A percentile compares a stretch with the other conserved stretches of the same genome.
These are phyloP conservation scores for Actinomortierella wolfii DNA, from an alignment of 371 early-diverging fungal species.

Conservation along the genomic window DNA sequence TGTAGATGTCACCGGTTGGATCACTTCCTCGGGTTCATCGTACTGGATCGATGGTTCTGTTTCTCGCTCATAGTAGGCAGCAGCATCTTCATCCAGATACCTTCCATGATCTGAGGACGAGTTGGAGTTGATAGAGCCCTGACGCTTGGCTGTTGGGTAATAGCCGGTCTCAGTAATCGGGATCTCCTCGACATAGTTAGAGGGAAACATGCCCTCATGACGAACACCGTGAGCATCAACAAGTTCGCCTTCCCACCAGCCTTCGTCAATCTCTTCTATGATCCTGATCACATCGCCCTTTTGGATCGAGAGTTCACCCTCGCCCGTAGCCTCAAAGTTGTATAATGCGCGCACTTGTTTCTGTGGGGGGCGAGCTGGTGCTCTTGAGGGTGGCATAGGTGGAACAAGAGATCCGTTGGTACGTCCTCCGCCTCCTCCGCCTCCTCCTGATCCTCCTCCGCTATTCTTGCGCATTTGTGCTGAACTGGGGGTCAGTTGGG, in stretches of 20 bases:
- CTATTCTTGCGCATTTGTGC: slow-evolving; percentile 42
- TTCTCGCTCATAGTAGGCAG: slow-evolving; percentile 40
- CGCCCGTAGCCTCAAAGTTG: slow-evolving; percentile 67
- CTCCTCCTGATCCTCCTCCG: slow-evolving; percentile 14
- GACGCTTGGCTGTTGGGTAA: slow-evolving; percentile 3
- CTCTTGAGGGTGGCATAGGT: slow-evolving; percentile 15
- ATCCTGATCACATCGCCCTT: slow-evolving; percentile 78
- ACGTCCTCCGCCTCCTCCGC: slow-evolving; percentile 26
- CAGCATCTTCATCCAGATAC: slow-evolving; percentile 36
- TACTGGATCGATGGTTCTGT: slow-evolving; percentile 34
- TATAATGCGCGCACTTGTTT: slow-evolving; percentile 64
- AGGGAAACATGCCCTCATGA: slow-evolving; percentile 79
- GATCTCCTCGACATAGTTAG: slow-evolving; percentile 73
- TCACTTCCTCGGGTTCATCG: slow-evolving; percentile 39
- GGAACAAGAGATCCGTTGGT: slow-evolving; percentile 27
- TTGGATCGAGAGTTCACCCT: slow-evolving; percentile 70
- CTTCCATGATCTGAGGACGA: slow-evolving; percentile 20
- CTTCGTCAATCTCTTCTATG: slow-evolving; percentile 76
- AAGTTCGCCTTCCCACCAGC: slow-evolving; percentile 88
- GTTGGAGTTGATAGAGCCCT: slow-evolving; percentile 39
- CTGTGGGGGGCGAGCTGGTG: slow-evolving; percentile 13
- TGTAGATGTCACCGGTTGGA: slow-evolving; percentile 10
- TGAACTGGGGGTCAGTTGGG: slow-evolving; percentile 39
- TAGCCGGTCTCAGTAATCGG: slow-evolving; percentile 9
- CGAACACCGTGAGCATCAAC: slow-evolving; percentile 49